Evolutionary conservation across 352 stramenopile species (phyloP).

Genomic region (Phytophthora melonis): DNA sequence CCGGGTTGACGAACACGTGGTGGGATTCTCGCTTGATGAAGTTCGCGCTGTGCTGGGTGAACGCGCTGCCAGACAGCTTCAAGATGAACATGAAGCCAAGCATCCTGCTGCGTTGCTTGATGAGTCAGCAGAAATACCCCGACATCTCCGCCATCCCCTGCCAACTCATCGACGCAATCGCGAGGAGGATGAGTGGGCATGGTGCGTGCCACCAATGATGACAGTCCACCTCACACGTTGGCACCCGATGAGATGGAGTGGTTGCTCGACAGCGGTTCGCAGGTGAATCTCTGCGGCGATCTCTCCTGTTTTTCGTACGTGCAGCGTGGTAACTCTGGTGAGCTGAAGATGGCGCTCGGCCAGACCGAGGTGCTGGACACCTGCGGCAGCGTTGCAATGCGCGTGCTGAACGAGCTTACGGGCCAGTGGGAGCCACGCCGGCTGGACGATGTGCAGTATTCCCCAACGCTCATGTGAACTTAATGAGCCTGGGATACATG

Average conservation of each 20-base stretch:
- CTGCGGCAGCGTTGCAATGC: conserved; percentile 2
- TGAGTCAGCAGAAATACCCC: neutral
- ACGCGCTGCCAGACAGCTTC: neutral
- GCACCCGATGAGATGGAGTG: neutral
- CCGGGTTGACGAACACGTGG: neutral
- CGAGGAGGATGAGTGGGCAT: neutral
- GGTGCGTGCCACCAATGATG: neutral
- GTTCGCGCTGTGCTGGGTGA: neutral
- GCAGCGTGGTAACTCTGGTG: neutral
- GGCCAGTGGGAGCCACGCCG: conserved; percentile 16
- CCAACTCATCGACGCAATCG: neutral
- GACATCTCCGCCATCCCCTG: neutral
- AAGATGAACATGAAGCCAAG: neutral
- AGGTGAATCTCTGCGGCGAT: conserved; percentile 15
- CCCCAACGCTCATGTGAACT: conserved; percentile 12
- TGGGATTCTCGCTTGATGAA: neutral
- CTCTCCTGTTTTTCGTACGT: conserved; percentile 2
- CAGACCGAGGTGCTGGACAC: conserved; percentile 1
- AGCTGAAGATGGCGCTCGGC: conserved; percentile 11
- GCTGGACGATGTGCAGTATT: conserved; percentile 26
- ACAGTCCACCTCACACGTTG: neutral
- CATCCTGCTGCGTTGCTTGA: neutral
- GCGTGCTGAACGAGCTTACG: conserved; percentile 4
- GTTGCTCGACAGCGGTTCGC: conserved; percentile 3
- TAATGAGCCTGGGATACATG: conserved; percentile 23